These are phyloP conservation scores for Penicillium canescens DNA, from an alignment of 495 filamentous ascomycete species.

Conservation along the genomic window DNA sequence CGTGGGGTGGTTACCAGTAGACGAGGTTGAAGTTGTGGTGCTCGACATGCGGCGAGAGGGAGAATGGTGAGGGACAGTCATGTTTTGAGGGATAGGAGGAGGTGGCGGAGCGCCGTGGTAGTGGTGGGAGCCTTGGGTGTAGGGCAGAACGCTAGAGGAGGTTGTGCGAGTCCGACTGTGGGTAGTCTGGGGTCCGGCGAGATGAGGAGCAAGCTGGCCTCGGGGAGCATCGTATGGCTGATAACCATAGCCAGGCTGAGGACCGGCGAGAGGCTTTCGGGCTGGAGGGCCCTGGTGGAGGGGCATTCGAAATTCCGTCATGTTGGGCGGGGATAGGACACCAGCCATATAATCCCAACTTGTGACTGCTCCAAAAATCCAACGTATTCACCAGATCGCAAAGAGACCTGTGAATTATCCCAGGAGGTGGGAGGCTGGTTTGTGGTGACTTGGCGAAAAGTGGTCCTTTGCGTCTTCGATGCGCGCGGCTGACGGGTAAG, in stretches of 20 bases:
- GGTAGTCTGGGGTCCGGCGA: conserved; percentile 28
- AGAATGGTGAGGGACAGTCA: conserved; percentile 30
- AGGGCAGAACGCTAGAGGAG: conserved; percentile 59
- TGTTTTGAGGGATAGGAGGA: conserved; percentile 23
- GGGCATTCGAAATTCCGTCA: conserved; percentile 47
- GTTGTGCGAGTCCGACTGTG: conserved; percentile 60
- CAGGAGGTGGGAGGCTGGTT: background rate
- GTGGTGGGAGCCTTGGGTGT: conserved; percentile 30
- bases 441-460: background rate
- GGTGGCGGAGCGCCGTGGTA: conserved; percentile 28
- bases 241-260: conserved; percentile 31
- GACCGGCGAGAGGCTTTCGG: conserved; percentile 35
- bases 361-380: background rate
- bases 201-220: conserved; percentile 32
- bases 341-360: conserved; percentile 27
- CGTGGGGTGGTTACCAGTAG: conserved; percentile 46
- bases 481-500: conserved; percentile 24
- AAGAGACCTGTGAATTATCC: background rate
- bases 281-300: conserved; percentile 37
- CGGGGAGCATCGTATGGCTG: conserved; percentile 35
- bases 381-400: conserved; percentile 6
- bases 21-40: conserved; percentile 68
- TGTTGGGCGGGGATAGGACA: conserved; percentile 33
- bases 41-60: conserved; percentile 68
- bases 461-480: conserved; percentile 14